Evolutionary conservation across 129 eudicot genomes (phyloP), one percentile per base, ranked within the genome.

Genomic region (Silybum marianum): DNA sequence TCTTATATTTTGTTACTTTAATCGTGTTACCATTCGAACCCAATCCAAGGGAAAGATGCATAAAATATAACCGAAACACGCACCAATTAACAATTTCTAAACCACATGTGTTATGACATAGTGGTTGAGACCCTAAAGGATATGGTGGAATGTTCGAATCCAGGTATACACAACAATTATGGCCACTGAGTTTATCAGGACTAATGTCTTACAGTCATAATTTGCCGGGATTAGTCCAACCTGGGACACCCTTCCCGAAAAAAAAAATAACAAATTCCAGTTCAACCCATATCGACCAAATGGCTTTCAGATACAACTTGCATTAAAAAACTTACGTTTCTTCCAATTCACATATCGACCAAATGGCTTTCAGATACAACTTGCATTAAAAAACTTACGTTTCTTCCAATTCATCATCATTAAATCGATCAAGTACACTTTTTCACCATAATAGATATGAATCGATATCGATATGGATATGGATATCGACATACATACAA

Each of bases 381-480:
- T 58, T 18, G 23, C 3, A 24, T 58, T n/a, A 4, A n/a, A 58
- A n/a, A 58, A 54, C 19, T 44, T 23, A 6, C 65, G 6, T 54
- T 18, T 7, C 65, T 18, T 54, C 65, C 65, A n/a, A n/a, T 54
- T 54, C 65, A 54, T 54, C 65, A 58, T 58, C 66, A n/a, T 1
- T n/a, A 3, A 25, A 30, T 51, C 10, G 39, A 51, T 71, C 24
- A 1, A 6, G 6, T 13, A 22, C 23, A 26, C 16, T 11, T 11
- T 69, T 79, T 30, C 46, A 58, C 65, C 80, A 34, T 80, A 58
- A n/a, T 6, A 58, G 10, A 58, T 58, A 58, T 54, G 21, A 54
- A 54, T 4, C 65, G 18, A 18, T 58, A 10, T 58, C 66, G 23
- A n/a, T n/a, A n/a, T n/a, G n/a, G n/a, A n/a, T n/a, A n/a, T n/a